Evolutionary conservation across 331 rosid species (phyloP), one percentile per base, ranked within the genome.

Genomic region (Acacia pycnantha): DNA sequence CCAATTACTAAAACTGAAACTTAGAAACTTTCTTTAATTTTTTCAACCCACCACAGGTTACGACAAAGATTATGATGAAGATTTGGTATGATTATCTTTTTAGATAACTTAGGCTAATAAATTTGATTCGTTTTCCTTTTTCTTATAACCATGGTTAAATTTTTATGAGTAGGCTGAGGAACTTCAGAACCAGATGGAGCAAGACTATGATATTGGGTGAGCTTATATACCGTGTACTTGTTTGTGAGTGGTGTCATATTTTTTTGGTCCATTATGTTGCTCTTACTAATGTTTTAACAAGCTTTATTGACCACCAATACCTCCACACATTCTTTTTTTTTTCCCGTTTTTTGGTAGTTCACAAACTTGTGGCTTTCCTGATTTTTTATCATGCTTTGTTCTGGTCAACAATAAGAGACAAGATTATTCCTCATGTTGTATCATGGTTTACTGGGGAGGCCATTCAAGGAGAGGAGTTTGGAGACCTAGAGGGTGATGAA

Each of bases 361-460:
- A 8, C 47, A 8, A 9, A 12, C 50, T 46, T 12, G 16, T 2
- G 51, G 51, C 18, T 46, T 46, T 46, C 51, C 18, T 12, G 18
- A 46, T 46, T 46, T 18, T 46, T 48, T 14, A 47, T 14, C 51
- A 46, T 48, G 18, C 53, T 14, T 21, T 86, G 37, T 69, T 33
- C 65, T 91, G 97, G 85, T 92, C 97, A 35, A 92, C 92, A 31
- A 89, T 94, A 77, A 92, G 97, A 24, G 98, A 92, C 75, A 94
- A 91, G 87, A 90, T 92, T 73, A 91, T 94, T 31, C 98, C 97
- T 1, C 97, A 92, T 87, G 97, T 94, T 13, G 97, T 94, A 26
- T 94, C 97, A 4, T 94, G 97, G 94, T 92, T 85, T 82, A 91
- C 93, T 0, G 96, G 97, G 68, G 98, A 92, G 90, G 98, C 97